Percentiles rank a stretch among this genome's conserved stretches.
Evolutionary conservation across 495 filamentous ascomycete species (phyloP).

Genomic region (Antarctomyces pellizariae): DNA sequence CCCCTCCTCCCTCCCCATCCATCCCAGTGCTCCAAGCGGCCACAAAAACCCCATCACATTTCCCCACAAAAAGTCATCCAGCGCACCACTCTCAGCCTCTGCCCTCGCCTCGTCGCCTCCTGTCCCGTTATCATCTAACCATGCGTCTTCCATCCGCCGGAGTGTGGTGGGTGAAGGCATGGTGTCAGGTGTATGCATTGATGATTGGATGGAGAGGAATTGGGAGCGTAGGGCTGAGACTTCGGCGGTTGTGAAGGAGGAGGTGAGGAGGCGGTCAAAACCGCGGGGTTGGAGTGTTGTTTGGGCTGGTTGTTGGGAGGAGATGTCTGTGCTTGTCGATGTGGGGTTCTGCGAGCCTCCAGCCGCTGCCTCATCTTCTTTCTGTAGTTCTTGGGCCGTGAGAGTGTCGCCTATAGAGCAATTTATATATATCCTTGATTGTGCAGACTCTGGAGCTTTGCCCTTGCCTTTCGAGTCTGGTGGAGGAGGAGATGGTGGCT

Average conservation of each 20-base stretch:
- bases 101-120: constrained; percentile 16
- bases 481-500: constrained; percentile 23
- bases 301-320: constrained; percentile 10
- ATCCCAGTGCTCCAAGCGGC: constrained; percentile 64
- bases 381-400: constrained; percentile 36
- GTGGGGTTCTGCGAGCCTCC: constrained; percentile 4
- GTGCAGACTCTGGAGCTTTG: constrained; percentile 23
- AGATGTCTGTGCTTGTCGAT: too few relatives aligned
- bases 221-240: constrained; percentile 63
- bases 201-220: constrained; percentile 56
- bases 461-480: constrained; percentile 24
- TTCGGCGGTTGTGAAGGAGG: constrained; percentile 62
- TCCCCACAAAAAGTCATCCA: constrained; percentile 76
- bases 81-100: constrained; percentile 14
- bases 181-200: constrained; percentile 59
- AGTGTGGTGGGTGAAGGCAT: constrained; percentile 40
- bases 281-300: constrained; percentile 48
- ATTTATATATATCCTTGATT: constrained; percentile 50
- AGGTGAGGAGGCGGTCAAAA: constrained; percentile 64
- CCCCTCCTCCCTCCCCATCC: constrained; percentile 70
- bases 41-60: constrained; percentile 85
- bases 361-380: constrained; percentile 34
- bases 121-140: constrained; percentile 58
- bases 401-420: constrained; percentile 68
- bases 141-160: constrained; percentile 60